Percentiles rank a stretch among this genome's conserved stretches.
Evolutionary conservation across 495 filamentous ascomycete species (phyloP).

Genomic region (Podospora tetraspora): DNA sequence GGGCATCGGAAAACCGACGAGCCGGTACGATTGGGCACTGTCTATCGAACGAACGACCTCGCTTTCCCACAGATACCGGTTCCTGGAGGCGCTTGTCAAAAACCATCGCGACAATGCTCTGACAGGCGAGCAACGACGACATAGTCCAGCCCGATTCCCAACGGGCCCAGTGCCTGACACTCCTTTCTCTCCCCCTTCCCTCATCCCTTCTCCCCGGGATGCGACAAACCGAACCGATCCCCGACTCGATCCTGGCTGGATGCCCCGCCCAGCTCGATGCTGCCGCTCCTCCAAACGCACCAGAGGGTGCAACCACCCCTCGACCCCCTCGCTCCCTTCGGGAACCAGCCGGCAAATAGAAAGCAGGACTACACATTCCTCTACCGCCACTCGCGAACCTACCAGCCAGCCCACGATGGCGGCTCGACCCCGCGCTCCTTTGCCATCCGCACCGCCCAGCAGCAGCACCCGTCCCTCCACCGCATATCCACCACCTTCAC

Average conservation of each 20-base stretch:
- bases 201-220: neutral
- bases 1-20: neutral
- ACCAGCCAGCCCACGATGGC: conserved; percentile 15
- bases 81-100: conserved; percentile 20
- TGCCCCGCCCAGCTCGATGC: conserved; percentile 31
- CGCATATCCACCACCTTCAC: conserved; percentile 29
- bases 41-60: neutral
- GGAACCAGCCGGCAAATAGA: conserved; percentile 27
- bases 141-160: conserved; percentile 9
- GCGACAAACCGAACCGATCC: neutral
- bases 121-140: conserved; percentile 36
- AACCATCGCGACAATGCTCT: conserved; percentile 32
- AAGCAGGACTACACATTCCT: conserved; percentile 30
- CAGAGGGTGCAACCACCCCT: conserved; percentile 43
- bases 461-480: conserved; percentile 30
- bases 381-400: conserved; percentile 21
- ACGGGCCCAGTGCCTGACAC: neutral
- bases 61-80: conserved; percentile 12
- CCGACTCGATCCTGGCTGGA: conserved; percentile 5
- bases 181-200: conserved; percentile 4
- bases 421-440: conserved; percentile 32
- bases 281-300: conserved; percentile 45
- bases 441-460: conserved; percentile 38
- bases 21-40: neutral
- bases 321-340: conserved; percentile 29